Evolutionary conservation across 352 stramenopile genomes (phyloP).

Genomic region (Phytophthora litchii): DNA sequence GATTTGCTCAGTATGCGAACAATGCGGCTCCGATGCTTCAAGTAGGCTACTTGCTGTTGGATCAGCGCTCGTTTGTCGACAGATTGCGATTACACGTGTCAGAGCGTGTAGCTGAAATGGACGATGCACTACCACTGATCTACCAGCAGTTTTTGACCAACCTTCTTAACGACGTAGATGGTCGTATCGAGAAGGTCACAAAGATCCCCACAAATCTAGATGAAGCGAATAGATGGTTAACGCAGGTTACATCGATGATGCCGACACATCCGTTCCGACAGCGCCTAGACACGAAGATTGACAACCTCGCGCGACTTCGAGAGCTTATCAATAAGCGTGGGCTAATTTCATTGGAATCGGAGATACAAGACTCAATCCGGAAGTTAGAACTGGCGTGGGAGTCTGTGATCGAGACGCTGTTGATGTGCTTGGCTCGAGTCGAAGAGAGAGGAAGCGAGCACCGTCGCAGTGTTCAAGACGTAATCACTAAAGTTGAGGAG

Average conservation of each 20-base stretch:
- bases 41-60: constrained; percentile 57
- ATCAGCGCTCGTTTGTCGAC: constrained; percentile 48
- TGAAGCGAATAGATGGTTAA: constrained; percentile 56
- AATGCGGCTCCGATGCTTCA: constrained; percentile 41
- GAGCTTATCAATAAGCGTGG: constrained; percentile 41
- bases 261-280: constrained; percentile 52
- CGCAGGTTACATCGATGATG: constrained; percentile 62
- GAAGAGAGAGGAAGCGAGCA: constrained; percentile 70
- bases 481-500: constrained; percentile 55
- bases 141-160: constrained; percentile 57
- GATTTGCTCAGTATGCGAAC: constrained; percentile 45
- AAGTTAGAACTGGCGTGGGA: constrained; percentile 70
- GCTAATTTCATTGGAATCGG: constrained; percentile 13
- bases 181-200: constrained; percentile 59
- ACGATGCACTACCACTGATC: constrained; percentile 48
- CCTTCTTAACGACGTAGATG: constrained; percentile 58
- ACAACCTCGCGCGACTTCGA: constrained; percentile 55
- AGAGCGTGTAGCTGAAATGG: constrained; percentile 43
- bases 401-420: constrained; percentile 63
- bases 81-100: constrained; percentile 41
- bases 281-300: constrained; percentile 55
- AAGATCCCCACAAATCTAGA: constrained; percentile 61
- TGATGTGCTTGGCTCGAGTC: constrained; percentile 62
- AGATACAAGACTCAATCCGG: constrained; percentile 32
- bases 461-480: constrained; percentile 57